These are phyloP conservation scores for Endogone sp. DNA, from an alignment of 192 early-diverging fungal genomes.

Conservation along the genomic window DNA sequence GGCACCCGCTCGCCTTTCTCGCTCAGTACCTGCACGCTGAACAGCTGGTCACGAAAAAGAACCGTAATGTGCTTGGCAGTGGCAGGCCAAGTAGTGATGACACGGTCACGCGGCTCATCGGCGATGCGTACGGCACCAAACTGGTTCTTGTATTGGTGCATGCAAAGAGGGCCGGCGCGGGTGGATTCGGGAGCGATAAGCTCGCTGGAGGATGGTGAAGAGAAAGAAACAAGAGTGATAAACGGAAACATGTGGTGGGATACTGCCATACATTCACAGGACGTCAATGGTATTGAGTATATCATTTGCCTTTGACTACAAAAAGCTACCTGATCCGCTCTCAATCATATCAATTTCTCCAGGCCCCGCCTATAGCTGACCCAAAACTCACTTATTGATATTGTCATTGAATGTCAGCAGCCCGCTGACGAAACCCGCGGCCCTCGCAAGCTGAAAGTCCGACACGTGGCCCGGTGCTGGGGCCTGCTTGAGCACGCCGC, in stretches of 20 bases:
- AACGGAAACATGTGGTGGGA: too few species aligned
- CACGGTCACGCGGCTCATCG: slow-evolving; percentile 58
- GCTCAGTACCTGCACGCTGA: slow-evolving; percentile 73
- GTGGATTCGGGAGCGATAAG: slow-evolving; percentile 64
- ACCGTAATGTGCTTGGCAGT: slow-evolving; percentile 81
- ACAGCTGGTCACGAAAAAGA: slow-evolving; percentile 81
- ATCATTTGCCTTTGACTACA: too few species aligned
- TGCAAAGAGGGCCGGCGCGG: slow-evolving; percentile 75
- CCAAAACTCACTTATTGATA: slow-evolving; percentile 48
- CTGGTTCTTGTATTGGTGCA: slow-evolving; percentile 90
- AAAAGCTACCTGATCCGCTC: too few species aligned
- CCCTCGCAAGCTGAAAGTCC: slow-evolving; percentile 70
- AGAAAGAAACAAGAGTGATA: slow-evolving; percentile 6
- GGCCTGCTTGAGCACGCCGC: slow-evolving; percentile 26
- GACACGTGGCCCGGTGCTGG: slow-evolving; percentile 53
- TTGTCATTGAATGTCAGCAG: slow-evolving; percentile 72
- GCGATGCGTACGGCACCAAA: slow-evolving; percentile 83
- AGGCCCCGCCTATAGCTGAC: not conserved
- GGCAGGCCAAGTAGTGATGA: slow-evolving; percentile 69
- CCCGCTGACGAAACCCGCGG: slow-evolving; percentile 68
- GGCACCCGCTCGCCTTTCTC: slow-evolving; percentile 62
- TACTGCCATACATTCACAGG: too few species aligned
- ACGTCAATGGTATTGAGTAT: too few species aligned
- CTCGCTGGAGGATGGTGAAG: slow-evolving; percentile 23
- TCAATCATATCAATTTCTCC: not conserved